A percentile compares a stretch with the other conserved stretches of the same genome.
These are phyloP conservation scores for Acmispon strigosus DNA, from an alignment of 306 rosid species.

Conservation along the genomic window DNA sequence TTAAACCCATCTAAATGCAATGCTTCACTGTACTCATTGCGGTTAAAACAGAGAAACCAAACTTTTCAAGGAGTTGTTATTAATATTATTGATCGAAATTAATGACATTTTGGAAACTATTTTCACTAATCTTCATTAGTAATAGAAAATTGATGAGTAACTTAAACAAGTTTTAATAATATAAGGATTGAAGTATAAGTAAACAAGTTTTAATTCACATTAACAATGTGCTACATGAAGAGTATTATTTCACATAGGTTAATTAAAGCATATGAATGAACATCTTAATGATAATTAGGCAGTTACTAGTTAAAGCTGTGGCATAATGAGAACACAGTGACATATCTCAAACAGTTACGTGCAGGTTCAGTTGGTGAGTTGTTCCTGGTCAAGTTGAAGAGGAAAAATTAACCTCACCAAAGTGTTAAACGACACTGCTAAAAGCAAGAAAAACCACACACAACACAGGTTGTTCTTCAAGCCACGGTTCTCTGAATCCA, in stretches of 20 bases:
- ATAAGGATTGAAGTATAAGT: background rate
- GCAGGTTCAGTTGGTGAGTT: constrained; percentile 36
- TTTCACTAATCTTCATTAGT: background rate
- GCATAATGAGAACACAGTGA: background rate
- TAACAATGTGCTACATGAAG: too few relatives aligned
- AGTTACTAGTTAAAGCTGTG: background rate
- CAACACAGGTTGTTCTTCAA: constrained; percentile 28
- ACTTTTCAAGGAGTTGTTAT: background rate
- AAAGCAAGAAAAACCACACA: constrained; percentile 35
- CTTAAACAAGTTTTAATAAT: background rate
- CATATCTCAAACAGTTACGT: constrained; percentile 29
- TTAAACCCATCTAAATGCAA: too few relatives aligned
- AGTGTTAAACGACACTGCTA: constrained; percentile 25
- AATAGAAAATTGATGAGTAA: background rate
- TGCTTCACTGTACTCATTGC: too few relatives aligned
- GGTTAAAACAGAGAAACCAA: background rate
- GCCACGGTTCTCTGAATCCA: constrained; percentile 51
- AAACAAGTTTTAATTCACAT: too few relatives aligned
- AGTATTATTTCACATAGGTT: too few relatives aligned
- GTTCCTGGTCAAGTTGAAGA: constrained; percentile 39
- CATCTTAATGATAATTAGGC: background rate
- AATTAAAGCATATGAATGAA: too few relatives aligned
- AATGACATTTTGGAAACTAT: background rate
- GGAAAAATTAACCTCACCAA: constrained; percentile 15
- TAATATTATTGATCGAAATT: background rate